Evolutionary conservation across 345 rosid genomes (phyloP).

Genomic region (Melaleuca alternifolia): DNA sequence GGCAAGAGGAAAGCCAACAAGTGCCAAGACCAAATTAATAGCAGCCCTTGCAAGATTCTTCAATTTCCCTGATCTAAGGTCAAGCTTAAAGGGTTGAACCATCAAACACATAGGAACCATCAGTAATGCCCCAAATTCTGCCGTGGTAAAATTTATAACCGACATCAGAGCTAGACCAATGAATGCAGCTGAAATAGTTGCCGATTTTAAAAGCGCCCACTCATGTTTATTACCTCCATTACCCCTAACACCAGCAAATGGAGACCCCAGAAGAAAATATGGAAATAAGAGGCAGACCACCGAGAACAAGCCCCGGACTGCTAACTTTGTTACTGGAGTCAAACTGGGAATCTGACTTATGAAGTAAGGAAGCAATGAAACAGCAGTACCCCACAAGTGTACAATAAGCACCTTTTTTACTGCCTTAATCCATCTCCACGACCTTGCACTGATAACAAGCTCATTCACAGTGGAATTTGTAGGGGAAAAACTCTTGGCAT

Average conservation of each 20-base stretch:
- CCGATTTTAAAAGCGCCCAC: constrained; percentile 77
- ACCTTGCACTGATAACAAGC: constrained; percentile 15
- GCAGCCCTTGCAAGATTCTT: constrained; percentile 28
- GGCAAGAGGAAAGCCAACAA: constrained; percentile 55
- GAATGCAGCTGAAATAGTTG: constrained; percentile 61
- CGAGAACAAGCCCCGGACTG: constrained; percentile 54
- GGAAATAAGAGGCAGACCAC: constrained; percentile 34
- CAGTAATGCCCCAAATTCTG: constrained; percentile 78
- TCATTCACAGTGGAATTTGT: constrained; percentile 1
- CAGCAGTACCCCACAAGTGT: constrained; percentile 62
- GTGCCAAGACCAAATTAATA: constrained; percentile 38
- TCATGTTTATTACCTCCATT: constrained; percentile 23
- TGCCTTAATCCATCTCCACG: constrained; percentile 78
- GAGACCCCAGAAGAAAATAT: constrained; percentile 35
- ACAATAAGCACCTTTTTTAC: constrained; percentile 59
- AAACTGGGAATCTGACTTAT: constrained; percentile 45
- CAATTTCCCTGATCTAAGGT: constrained; percentile 23
- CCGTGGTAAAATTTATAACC: constrained; percentile 81
- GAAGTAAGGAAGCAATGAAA: constrained; percentile 62
- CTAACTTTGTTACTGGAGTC: constrained; percentile 38
- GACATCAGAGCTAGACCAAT: constrained; percentile 88
- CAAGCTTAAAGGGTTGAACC: constrained; percentile 56
- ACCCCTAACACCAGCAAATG: constrained; percentile 4
- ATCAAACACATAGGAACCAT: constrained; percentile 73
- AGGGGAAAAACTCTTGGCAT: constrained; percentile 1